Conservation (phyloP, 169 alveolate species). For the Eimeria sp. region DNA sequence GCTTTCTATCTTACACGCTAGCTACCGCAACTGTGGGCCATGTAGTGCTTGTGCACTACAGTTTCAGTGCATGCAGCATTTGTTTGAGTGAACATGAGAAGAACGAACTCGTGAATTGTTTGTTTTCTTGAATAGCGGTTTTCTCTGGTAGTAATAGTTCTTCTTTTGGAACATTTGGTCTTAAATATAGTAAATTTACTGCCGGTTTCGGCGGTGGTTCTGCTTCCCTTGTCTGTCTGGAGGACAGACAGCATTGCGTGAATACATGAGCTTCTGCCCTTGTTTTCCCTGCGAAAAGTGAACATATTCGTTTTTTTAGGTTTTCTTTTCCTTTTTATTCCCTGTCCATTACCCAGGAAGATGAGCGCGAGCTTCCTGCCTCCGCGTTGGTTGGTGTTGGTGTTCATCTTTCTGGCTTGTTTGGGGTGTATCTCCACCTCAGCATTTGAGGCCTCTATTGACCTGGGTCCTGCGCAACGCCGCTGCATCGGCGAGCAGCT, state of each 20-base stretch:
- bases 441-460: constrained; percentile 69
- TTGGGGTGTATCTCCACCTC: constrained; percentile 39
- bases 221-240: not conserved
- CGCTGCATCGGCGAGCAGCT: constrained; percentile 82
- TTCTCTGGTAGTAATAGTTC: not conserved
- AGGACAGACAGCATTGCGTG: not conserved
- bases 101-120: not conserved
- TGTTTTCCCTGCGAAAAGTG: not conserved
- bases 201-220: not conserved
- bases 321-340: not conserved
- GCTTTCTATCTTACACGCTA: no score
- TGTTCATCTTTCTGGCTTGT: not conserved
- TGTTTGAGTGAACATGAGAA: not conserved
- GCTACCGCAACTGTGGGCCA: no score
- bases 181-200: not conserved
- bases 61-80: not conserved
- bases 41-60: no score
- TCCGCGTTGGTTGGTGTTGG: not conserved
- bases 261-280: not conserved
- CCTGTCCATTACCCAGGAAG: not conserved
- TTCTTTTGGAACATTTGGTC: not conserved
- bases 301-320: not conserved
- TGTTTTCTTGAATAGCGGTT: not conserved
- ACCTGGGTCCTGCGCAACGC: constrained; percentile 58
- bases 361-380: not conserved